Evolutionary conservation across 106 monocot species (phyloP).

Genomic region (Amphibolis antarctica): DNA sequence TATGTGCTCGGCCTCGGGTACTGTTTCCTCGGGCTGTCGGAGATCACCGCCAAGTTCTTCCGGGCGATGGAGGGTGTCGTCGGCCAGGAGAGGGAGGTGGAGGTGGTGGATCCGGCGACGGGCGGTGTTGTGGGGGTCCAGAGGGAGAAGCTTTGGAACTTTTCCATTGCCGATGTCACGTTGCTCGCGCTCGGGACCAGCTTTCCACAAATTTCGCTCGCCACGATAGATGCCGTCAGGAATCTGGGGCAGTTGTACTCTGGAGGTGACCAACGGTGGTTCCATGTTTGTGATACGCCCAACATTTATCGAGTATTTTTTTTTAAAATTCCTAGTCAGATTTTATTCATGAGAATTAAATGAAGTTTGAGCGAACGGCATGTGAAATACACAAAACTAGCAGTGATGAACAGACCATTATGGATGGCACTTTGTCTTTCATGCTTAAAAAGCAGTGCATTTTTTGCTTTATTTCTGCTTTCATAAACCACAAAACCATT

Average conservation of each 20-base stretch:
- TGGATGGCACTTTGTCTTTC: too few species aligned
- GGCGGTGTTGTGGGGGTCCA: slow-evolving; percentile 16
- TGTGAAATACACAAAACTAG: too few species aligned
- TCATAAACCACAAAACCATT: too few species aligned
- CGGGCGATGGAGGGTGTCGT: slow-evolving; percentile 71
- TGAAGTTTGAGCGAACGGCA: too few species aligned
- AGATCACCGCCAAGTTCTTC: slow-evolving; percentile 65
- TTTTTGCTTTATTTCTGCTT: too few species aligned
- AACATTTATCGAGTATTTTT: too few species aligned
- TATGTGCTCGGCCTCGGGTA: slow-evolving; percentile 53
- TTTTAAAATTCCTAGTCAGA: too few species aligned
- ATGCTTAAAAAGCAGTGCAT: too few species aligned
- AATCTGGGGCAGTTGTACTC: slow-evolving; percentile 62
- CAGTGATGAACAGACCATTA: too few species aligned
- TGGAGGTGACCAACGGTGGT: slow-evolving; percentile 60
- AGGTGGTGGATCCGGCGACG: slow-evolving; percentile 31
- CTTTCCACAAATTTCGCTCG: slow-evolving; percentile 84
- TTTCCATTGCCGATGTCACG: slow-evolving; percentile 60
- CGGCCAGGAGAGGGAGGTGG: slow-evolving; percentile 40
- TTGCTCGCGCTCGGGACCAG: slow-evolving; percentile 80
- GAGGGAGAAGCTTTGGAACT: slow-evolving; percentile 70
- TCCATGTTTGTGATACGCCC: too few species aligned
- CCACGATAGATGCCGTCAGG: slow-evolving; percentile 68
- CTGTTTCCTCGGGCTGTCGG: slow-evolving; percentile 68
- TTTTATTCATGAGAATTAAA: too few species aligned